Conservation (phyloP, 2,329 filamentous ascomycete genomes). For the Fusarium robinianum region DNA sequence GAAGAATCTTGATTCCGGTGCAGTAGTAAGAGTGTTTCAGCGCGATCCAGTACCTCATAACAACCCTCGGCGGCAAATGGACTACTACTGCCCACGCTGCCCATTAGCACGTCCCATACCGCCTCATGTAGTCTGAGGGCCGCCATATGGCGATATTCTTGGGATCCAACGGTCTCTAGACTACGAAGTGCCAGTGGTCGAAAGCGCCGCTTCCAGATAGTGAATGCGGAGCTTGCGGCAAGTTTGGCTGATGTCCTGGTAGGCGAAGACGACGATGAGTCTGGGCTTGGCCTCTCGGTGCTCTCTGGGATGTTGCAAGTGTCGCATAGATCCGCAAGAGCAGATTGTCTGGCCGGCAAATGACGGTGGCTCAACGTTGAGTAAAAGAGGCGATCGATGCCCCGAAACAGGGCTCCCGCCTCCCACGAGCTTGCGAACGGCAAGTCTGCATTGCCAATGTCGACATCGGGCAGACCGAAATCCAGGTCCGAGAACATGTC, state of each 20-base stretch:
- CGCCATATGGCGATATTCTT: too few relatives aligned
- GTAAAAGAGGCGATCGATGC: slow-evolving; percentile 1
- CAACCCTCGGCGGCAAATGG: not conserved
- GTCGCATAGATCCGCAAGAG: not conserved
- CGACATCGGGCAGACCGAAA: slow-evolving; percentile 1
- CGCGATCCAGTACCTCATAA: slow-evolving; percentile 11
- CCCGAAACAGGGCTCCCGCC: slow-evolving; percentile 2
- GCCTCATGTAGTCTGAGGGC: slow-evolving; percentile 6
- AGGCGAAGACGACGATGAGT: too few relatives aligned
- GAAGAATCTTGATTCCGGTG: slow-evolving; percentile 5
- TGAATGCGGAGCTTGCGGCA: too few relatives aligned
- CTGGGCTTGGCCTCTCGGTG: too few relatives aligned
- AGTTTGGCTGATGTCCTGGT: too few relatives aligned
- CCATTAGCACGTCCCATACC: slow-evolving; percentile 7
- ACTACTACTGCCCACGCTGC: not conserved
- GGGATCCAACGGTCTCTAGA: too few relatives aligned
- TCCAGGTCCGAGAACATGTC: slow-evolving; percentile 20
- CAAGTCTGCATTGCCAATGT: slow-evolving; percentile 6
- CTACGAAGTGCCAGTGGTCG: too few relatives aligned
- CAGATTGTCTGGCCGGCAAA: not conserved
- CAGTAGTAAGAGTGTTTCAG: slow-evolving; percentile 6
- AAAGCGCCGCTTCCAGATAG: too few relatives aligned
- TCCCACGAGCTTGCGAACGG: slow-evolving; percentile 18
- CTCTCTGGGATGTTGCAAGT: too few relatives aligned
- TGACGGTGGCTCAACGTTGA: too few relatives aligned